phyloP scores from a whole-genome alignment of 345 rosid species.

The Syzygium aqueum region DNA sequence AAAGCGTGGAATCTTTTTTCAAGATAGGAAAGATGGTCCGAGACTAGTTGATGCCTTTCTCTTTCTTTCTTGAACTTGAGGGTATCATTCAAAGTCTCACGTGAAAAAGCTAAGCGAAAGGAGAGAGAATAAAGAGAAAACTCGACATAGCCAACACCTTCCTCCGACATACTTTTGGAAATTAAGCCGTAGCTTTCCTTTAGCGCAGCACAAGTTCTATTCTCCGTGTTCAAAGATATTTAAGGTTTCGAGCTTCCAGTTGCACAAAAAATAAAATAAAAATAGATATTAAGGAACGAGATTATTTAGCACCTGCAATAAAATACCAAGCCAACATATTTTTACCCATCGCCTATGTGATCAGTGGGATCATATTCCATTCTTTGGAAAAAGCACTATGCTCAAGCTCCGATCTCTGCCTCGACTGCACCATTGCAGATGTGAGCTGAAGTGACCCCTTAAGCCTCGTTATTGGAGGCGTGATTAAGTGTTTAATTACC shows the following conservation, averaged over 20 bases:
- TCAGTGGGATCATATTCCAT: background rate
- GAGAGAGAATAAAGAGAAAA: background rate
- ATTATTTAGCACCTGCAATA: background rate
- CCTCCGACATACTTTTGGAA: background rate
- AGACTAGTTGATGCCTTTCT: background rate
- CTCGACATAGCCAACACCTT: background rate
- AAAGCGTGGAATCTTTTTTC: background rate
- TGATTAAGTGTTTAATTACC: background rate
- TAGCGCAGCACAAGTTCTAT: background rate
- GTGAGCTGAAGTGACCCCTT: background rate
- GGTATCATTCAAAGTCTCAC: background rate
- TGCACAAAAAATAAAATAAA: background rate
- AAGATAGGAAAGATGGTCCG: background rate
- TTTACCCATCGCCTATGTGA: background rate
- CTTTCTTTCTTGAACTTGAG: background rate
- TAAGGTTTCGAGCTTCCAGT: background rate
- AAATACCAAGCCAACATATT: background rate
- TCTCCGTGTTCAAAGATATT: background rate
- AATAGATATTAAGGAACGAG: background rate
- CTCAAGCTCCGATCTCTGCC: background rate
- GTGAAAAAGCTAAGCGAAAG: background rate
- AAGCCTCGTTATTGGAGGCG: background rate
- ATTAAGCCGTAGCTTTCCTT: background rate
- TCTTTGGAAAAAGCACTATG: background rate
- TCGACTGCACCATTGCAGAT: background rate